Evolutionary conservation across 2,329 filamentous ascomycete genomes (phyloP).

Genomic region (Verruconis gallopava): DNA sequence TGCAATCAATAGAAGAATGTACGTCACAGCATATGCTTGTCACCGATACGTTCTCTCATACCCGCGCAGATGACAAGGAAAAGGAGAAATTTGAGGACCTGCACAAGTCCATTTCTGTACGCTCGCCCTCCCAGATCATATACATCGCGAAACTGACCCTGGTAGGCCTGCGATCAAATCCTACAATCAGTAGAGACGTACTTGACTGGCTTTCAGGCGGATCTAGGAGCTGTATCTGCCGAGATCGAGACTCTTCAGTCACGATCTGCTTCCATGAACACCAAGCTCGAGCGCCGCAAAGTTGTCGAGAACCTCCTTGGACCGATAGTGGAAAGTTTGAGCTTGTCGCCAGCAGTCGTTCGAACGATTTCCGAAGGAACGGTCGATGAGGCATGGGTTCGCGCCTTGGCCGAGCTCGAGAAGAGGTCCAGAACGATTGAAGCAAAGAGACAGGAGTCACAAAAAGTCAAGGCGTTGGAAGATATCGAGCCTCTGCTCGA

Average conservation of each 20-base stretch:
- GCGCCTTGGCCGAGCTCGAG: conserved; percentile 71
- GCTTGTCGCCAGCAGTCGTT: conserved; percentile 71
- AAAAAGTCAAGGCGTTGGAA: conserved; percentile 60
- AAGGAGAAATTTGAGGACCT: conserved; percentile 79
- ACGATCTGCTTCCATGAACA: conserved; percentile 69
- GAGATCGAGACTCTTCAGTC: conserved; percentile 91
- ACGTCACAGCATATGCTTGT: conserved; percentile 27
- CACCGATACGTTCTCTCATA: conserved; percentile 6
- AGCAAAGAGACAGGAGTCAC: conserved; percentile 48
- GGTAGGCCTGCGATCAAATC: conserved; percentile 72
- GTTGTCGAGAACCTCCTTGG: conserved; percentile 78
- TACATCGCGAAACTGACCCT: background rate
- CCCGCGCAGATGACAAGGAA: conserved; percentile 54
- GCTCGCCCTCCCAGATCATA: conserved; percentile 6
- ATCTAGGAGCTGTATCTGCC: conserved; percentile 80
- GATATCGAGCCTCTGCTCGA: conserved; percentile 78
- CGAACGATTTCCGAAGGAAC: conserved; percentile 75
- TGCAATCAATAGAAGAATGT: conserved; percentile 62
- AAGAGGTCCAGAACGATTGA: conserved; percentile 61
- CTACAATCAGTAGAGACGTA: conserved; percentile 88
- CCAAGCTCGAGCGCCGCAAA: conserved; percentile 76
- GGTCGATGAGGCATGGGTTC: conserved; percentile 83
- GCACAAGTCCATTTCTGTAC: conserved; percentile 63
- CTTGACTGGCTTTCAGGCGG: conserved; percentile 82
- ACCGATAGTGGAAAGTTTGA: conserved; percentile 83